A percentile compares a stretch with the other conserved stretches of the same genome.
Conservation (phyloP, 768 basidiomycete species). For the Rubroboletus satanas region DNA sequence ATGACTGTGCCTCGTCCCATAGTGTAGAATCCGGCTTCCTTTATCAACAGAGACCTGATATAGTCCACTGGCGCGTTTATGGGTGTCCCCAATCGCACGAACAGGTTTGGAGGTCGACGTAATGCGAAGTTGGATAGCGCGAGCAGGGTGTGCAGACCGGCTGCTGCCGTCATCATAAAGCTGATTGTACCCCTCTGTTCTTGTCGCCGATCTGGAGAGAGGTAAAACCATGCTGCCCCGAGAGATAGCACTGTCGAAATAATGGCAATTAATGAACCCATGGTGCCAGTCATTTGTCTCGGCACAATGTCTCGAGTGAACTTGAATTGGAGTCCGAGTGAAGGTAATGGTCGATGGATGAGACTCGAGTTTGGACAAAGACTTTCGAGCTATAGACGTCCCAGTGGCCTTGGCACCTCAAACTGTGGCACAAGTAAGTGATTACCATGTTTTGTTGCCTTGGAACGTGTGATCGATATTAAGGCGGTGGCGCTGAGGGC, state of each 20-base stretch:
- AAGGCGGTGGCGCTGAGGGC: too few species aligned
- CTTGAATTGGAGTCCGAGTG: neutral
- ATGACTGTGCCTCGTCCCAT: slow-evolving; percentile 10
- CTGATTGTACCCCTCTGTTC: neutral
- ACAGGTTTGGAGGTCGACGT: slow-evolving; percentile 58
- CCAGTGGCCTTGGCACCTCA: neutral
- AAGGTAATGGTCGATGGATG: neutral
- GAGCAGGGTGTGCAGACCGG: slow-evolving; percentile 16
- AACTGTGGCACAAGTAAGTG: neutral
- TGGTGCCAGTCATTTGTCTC: neutral
- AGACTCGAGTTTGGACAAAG: neutral
- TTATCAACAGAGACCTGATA: slow-evolving; percentile 45
- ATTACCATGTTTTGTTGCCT: neutral
- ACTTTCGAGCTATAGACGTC: neutral
- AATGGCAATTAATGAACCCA: slow-evolving; percentile 5
- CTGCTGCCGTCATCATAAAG: slow-evolving; percentile 9
- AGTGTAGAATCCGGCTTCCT: slow-evolving; percentile 38
- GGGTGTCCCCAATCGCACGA: slow-evolving; percentile 50
- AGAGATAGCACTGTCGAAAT: slow-evolving; percentile 18
- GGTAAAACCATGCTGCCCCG: slow-evolving; percentile 15
- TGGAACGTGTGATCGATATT: neutral
- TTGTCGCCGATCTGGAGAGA: slow-evolving; percentile 8
- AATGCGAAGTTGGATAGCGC: slow-evolving; percentile 14
- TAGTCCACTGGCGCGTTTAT: slow-evolving; percentile 50
- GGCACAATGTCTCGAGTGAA: neutral